A percentile compares a stretch with the other conserved stretches of the same genome.
phyloP scores from a whole-genome alignment of 2,329 filamentous ascomycete genomes.

The Aureobasidium sp. region DNA sequence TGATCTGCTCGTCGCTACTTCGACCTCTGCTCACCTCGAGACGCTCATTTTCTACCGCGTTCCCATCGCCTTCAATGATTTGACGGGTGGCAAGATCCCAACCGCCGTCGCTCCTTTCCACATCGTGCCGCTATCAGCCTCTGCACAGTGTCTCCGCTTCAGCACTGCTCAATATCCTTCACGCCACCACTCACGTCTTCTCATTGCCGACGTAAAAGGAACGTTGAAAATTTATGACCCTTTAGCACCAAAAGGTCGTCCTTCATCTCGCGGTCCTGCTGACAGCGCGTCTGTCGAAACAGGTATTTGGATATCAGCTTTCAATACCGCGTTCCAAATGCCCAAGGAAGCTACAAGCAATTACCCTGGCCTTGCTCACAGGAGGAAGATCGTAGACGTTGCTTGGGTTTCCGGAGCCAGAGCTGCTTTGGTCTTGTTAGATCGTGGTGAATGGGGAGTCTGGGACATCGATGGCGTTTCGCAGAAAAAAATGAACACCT shows the following conservation, averaged over 20 bases:
- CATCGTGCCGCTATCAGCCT: constrained; percentile 42
- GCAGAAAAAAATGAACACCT: constrained; percentile 22
- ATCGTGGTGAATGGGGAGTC: constrained; percentile 48
- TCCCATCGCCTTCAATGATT: constrained; percentile 24
- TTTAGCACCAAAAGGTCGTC: constrained; percentile 26
- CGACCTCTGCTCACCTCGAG: constrained; percentile 30
- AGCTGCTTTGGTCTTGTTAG: constrained; percentile 40
- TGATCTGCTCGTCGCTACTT: constrained; percentile 35
- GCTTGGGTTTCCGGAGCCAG: constrained; percentile 42
- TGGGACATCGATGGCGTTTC: constrained; percentile 36
- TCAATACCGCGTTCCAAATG: constrained; percentile 23
- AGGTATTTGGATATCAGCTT: constrained; percentile 26
- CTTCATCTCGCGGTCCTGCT: constrained; percentile 23
- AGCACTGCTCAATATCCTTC: constrained; percentile 48
- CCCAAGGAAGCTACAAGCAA: constrained; percentile 18
- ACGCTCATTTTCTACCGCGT: constrained; percentile 37
- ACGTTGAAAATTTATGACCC: constrained; percentile 50
- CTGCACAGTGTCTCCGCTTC: constrained; percentile 47
- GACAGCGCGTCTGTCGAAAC: not conserved
- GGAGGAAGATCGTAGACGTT: constrained; percentile 43
- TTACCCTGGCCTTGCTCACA: constrained; percentile 28
- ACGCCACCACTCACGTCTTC: constrained; percentile 45
- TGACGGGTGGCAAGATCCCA: constrained; percentile 29
- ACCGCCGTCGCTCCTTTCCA: constrained; percentile 39
- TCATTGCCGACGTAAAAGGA: constrained; percentile 47